Evolutionary conservation across 169 alveolate genomes (phyloP).

Genomic region (Cryptosporidium sp.): DNA sequence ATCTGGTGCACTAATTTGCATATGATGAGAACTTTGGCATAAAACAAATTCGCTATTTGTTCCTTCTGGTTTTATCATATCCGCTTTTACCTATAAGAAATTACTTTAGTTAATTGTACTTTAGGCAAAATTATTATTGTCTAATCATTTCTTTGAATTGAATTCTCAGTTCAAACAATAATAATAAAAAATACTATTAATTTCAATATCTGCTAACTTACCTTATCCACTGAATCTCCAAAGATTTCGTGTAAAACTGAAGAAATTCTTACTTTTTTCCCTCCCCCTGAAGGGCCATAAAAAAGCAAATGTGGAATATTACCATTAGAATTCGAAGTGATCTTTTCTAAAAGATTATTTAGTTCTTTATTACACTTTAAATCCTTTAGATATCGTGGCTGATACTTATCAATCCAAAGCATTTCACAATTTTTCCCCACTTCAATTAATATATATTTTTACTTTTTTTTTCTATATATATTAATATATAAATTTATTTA

Average conservation of each 20-base stretch:
- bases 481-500: no score
- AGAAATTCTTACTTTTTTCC: slow-evolving; percentile 94
- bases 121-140: not conserved
- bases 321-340: slow-evolving; percentile 86
- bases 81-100: slow-evolving; percentile 84
- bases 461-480: not conserved
- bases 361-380: slow-evolving; percentile 88
- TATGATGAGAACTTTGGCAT: slow-evolving; percentile 90
- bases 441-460: no score
- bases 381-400: slow-evolving; percentile 89
- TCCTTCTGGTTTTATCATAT: slow-evolving; percentile 82
- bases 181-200: slow-evolving; percentile 6
- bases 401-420: slow-evolving; percentile 95
- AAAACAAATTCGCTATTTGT: slow-evolving; percentile 83
- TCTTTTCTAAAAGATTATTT: slow-evolving; percentile 85
- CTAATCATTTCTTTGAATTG: not conserved
- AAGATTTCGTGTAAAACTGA: slow-evolving; percentile 92
- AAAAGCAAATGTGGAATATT: slow-evolving; percentile 97
- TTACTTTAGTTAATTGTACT: not conserved
- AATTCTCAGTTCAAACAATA: not conserved
- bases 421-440: slow-evolving; percentile 31
- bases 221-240: slow-evolving; percentile 87
- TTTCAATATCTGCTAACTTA: not conserved
- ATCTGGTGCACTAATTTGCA: slow-evolving; percentile 93
- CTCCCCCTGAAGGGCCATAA: slow-evolving; percentile 99